Evolutionary conservation across 768 basidiomycete species (phyloP).

Genomic region (Pholiota microspora): DNA sequence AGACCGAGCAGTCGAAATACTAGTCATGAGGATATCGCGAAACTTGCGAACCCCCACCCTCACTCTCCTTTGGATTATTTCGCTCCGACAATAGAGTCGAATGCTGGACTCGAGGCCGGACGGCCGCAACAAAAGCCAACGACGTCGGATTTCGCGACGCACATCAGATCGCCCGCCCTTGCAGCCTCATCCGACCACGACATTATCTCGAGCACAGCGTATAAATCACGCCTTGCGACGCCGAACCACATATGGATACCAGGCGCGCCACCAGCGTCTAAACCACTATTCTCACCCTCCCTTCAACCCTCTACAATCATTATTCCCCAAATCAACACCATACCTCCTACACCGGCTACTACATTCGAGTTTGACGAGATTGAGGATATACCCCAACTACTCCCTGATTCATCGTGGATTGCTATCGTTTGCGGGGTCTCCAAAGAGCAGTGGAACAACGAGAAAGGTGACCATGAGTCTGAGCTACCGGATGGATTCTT

Average conservation of each 20-base stretch:
- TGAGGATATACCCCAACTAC: slow-evolving; percentile 35
- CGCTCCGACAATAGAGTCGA: not conserved
- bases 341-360: slow-evolving; percentile 19
- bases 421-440: slow-evolving; percentile 77
- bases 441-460: slow-evolving; percentile 47
- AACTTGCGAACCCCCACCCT: not conserved
- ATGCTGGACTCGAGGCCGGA: not conserved
- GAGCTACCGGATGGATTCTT: slow-evolving; percentile 69
- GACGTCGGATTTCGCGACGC: not conserved
- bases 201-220: not conserved
- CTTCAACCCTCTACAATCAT: slow-evolving; percentile 6
- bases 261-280: slow-evolving; percentile 52
- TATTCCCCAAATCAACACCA: slow-evolving; percentile 15
- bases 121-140: not conserved
- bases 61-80: not conserved
- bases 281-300: slow-evolving; percentile 24
- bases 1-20: slow-evolving; percentile 26
- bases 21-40: slow-evolving; percentile 21
- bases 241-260: slow-evolving; percentile 57
- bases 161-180: not conserved
- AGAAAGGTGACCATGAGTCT: slow-evolving; percentile 27
- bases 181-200: not conserved
- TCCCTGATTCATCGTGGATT: slow-evolving; percentile 74
- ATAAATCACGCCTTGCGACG: slow-evolving; percentile 39
- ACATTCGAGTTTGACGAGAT: slow-evolving; percentile 7